Evolutionary conservation across 208 protist species (phyloP).

Genomic region (Trypanosoma conorhini): DNA sequence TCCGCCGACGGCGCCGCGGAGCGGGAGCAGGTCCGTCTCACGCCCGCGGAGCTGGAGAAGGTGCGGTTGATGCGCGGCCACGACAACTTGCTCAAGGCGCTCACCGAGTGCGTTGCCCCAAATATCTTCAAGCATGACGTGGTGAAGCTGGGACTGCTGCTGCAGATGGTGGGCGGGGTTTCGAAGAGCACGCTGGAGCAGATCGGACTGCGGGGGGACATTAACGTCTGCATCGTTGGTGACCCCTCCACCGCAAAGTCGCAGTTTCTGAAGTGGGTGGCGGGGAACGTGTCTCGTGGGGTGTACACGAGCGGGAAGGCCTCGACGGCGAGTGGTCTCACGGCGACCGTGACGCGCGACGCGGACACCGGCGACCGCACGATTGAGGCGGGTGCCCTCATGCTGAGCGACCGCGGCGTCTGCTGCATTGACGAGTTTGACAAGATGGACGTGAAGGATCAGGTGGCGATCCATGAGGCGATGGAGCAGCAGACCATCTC

Average conservation of each 20-base stretch:
- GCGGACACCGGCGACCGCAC: constrained; percentile 97
- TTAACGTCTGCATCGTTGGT: constrained; percentile 99
- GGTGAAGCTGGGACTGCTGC: constrained; percentile 99
- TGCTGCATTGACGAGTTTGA: constrained; percentile 99
- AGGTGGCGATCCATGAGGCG: constrained; percentile 99
- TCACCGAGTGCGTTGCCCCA: constrained; percentile 92
- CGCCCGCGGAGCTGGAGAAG: constrained; percentile 69
- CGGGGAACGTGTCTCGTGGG: constrained; percentile 97
- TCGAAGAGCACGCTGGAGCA: constrained; percentile 96
- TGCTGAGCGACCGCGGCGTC: constrained; percentile 98
- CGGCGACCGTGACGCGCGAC: constrained; percentile 98
- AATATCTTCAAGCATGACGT: constrained; percentile 98
- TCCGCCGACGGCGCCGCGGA: constrained; percentile 42
- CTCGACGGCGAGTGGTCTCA: constrained; percentile 98
- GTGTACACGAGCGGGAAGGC: constrained; percentile 99
- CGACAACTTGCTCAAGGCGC: constrained; percentile 83
- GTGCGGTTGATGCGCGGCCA: constrained; percentile 82
- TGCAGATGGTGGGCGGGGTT: constrained; percentile 99
- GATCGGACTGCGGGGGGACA: constrained; percentile 94
- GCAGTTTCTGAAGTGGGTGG: constrained; percentile 98
- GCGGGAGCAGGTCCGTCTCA: constrained; percentile 57
- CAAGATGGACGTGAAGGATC: constrained; percentile 99
- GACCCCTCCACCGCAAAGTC: constrained; percentile 99
- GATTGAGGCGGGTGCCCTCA: constrained; percentile 98
- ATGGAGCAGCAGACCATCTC: constrained; percentile 99